Evolutionary conservation across 345 rosid species (phyloP).

Genomic region (Fremontodendron californicum): DNA sequence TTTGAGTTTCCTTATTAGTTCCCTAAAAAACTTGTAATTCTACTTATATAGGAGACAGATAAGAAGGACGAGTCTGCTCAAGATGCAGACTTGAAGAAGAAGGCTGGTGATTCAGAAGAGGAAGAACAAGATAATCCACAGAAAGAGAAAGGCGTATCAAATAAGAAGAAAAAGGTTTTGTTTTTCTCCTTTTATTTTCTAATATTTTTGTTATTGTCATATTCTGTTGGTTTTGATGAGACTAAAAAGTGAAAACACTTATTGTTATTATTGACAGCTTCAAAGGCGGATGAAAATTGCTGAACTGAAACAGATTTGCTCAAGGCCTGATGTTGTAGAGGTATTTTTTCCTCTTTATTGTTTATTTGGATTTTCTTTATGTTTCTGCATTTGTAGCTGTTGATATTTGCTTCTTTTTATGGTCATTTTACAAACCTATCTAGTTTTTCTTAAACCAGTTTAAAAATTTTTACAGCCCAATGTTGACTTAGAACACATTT

Average conservation of each 20-base stretch:
- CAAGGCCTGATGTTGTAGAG: conserved; percentile 99
- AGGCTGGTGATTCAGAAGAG: conserved; percentile 64
- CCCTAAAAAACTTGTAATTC: neutral
- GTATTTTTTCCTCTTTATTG: conserved; percentile 28
- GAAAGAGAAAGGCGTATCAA: conserved; percentile 78
- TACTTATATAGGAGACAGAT: conserved; percentile 49
- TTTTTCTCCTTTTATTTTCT: neutral
- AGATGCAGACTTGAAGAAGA: conserved; percentile 56
- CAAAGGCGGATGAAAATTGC: conserved; percentile 91
- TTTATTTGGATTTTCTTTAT: neutral
- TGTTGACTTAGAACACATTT: neutral
- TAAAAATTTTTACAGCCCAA: neutral
- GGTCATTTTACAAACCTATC: neutral
- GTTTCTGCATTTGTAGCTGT: neutral
- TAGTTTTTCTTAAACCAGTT: neutral
- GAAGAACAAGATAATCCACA: conserved; percentile 63
- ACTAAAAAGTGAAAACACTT: neutral
- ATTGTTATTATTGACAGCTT: conserved; percentile 48
- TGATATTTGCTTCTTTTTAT: neutral
- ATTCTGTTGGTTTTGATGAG: conserved; percentile 1
- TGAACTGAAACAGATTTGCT: conserved; percentile 80
- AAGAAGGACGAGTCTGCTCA: conserved; percentile 57
- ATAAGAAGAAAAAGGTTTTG: conserved; percentile 48
- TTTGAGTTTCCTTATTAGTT: neutral
- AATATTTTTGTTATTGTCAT: neutral